Conservation (phyloP, 106 monocot species). For the Dioscorea zingiberensis region DNA sequence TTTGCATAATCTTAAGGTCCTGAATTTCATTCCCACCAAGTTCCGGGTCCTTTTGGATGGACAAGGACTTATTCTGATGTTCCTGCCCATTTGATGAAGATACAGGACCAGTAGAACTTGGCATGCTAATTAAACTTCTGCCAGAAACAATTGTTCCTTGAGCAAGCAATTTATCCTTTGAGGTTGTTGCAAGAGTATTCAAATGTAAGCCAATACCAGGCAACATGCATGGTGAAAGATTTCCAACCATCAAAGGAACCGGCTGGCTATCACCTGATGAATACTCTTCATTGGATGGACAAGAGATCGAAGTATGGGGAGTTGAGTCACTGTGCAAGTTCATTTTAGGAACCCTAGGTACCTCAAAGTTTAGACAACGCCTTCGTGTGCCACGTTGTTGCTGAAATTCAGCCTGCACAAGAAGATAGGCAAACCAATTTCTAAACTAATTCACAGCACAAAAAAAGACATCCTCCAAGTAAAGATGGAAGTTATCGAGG, state of each 20-base stretch:
- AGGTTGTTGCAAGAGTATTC: conserved; percentile 67
- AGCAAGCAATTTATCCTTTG: conserved; percentile 34
- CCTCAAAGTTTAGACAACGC: conserved; percentile 88
- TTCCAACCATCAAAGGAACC: conserved; percentile 23
- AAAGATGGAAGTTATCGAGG: too few relatives aligned
- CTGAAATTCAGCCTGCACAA: conserved; percentile 56
- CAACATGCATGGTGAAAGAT: conserved; percentile 25
- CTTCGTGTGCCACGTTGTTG: conserved; percentile 65
- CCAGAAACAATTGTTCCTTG: conserved; percentile 33
- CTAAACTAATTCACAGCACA: background rate
- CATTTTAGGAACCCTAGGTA: conserved; percentile 27
- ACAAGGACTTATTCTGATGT: conserved; percentile 9
- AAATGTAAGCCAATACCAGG: conserved; percentile 93
- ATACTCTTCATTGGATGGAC: conserved; percentile 22
- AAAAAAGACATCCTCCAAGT: background rate
- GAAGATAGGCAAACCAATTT: background rate
- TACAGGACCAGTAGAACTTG: conserved; percentile 21
- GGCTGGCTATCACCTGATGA: conserved; percentile 17
- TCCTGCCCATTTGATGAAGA: conserved; percentile 18
- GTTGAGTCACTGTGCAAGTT: conserved; percentile 17
- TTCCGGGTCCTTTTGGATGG: conserved; percentile 19
- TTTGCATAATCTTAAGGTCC: conserved; percentile 25
- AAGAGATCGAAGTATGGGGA: conserved; percentile 12
- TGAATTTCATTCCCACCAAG: conserved; percentile 13
- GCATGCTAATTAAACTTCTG: conserved; percentile 21